These are phyloP conservation scores for Alternaria ethzedia DNA, from an alignment of 2,329 filamentous ascomycete species.

Conservation along the genomic window DNA sequence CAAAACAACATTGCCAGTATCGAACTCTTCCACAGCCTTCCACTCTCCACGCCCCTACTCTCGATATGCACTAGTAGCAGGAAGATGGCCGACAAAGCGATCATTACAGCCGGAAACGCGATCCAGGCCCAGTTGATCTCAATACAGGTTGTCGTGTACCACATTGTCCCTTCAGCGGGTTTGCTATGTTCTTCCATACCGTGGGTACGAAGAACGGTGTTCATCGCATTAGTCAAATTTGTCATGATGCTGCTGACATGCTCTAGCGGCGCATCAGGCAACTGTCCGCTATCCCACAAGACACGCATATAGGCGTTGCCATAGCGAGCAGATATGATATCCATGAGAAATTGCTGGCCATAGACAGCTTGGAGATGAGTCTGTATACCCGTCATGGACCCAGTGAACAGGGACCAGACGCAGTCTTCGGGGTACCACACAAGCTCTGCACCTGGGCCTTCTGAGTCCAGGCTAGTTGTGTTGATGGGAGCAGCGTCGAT, in stretches of 20 bases:
- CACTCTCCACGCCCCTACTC: slow-evolving; percentile 9
- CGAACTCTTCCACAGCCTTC: slow-evolving; percentile 15
- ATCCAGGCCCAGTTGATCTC: slow-evolving; percentile 10
- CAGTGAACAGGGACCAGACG: not conserved
- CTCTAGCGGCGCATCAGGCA: not conserved
- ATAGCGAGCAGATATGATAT: not conserved
- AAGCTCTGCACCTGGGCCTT: not conserved
- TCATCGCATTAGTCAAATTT: slow-evolving; percentile 4
- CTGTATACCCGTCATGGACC: not conserved
- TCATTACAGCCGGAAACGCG: slow-evolving; percentile 6
- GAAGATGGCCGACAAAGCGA: slow-evolving; percentile 2
- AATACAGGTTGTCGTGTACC: slow-evolving; percentile 10
- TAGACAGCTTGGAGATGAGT: not conserved
- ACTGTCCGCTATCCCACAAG: not conserved
- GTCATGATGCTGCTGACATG: slow-evolving; percentile 1
- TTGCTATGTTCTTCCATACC: not conserved
- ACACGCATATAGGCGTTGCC: not conserved
- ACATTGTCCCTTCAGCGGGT: not conserved
- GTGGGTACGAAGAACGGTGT: slow-evolving; percentile 3
- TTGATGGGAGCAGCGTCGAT: not conserved
- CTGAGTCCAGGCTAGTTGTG: not conserved
- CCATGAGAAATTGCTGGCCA: not conserved
- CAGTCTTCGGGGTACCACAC: not conserved
- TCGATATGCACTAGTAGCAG: slow-evolving; percentile 11
- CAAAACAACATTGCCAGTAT: slow-evolving; percentile 15